Base-by-base conservation (phyloP, 805 yeast species). In the Wickerhamomyces canadensis region DNA sequence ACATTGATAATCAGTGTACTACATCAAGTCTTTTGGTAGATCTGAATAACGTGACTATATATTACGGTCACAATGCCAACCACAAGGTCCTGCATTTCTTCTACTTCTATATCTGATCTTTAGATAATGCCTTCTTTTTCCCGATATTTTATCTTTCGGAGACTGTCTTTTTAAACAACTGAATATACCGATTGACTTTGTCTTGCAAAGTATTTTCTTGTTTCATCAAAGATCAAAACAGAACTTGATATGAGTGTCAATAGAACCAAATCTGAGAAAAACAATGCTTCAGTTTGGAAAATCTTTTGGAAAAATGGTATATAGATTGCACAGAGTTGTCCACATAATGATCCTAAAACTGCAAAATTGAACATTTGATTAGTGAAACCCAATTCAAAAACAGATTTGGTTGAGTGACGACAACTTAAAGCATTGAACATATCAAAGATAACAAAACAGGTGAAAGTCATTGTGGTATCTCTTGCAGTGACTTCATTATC, bases 381-480 rank as follows among this genome's bases (percentile, higher is more conserved):
- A 7, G 73, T 70, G 48, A 74, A 67, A 0, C 98, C 98, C 33
- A 91, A 52, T 54, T 84, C 83, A 52, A 88, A 84, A 14, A 84
- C 75, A 3, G 95, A 84, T 57, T 86, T 89, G 31, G 86, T 72
- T 41, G 82, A 73, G 45, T 94, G 95, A 54, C 98, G 85, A 61
- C 97, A 91, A 13, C 95, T 70, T 47, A 93, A 68, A 0, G 99
- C 99, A 61, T 89, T 93, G 67, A 93, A 93, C 94, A 93, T 84
- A 61, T 93, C 99, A 55, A 80, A 93, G 39, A 91, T 68, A 10
- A 93, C 98, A 64, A 93, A 93, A 58, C 98, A 86, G 0, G 98
- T 93, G 57, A 93, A 93, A 0, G 98, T 91, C 98, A 93, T 93
- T 2, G 99, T 93, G 16, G 98, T 93, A 58, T 93, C 98, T 63